phyloP scores from a whole-genome alignment of 1,139 yeast genomes.

The Candida neerlandica region DNA sequence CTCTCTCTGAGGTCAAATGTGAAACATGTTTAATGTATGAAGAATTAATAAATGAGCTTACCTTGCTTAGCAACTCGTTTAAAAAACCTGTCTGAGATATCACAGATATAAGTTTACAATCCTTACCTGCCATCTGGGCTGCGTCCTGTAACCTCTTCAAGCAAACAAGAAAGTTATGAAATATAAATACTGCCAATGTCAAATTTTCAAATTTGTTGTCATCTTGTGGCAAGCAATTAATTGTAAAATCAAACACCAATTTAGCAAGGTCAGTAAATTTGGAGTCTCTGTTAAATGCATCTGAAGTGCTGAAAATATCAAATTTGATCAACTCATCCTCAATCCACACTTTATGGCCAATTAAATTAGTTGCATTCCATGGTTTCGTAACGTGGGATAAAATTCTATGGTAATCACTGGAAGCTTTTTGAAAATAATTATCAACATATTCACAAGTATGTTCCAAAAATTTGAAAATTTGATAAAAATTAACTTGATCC shows the following conservation, averaged over 20 bases:
- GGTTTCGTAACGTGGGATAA: constrained; percentile 23
- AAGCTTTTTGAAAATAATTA: constrained; percentile 24
- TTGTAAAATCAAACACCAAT: constrained; percentile 15
- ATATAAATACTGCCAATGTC: constrained; percentile 17
- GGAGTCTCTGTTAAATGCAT: not conserved
- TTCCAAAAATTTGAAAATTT: constrained; percentile 36
- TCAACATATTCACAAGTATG: constrained; percentile 34
- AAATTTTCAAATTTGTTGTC: constrained; percentile 11
- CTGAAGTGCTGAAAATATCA: constrained; percentile 1
- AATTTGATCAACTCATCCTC: constrained; percentile 21
- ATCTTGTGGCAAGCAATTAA: constrained; percentile 7
- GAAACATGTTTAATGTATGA: constrained; percentile 10
- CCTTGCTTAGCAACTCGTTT: constrained; percentile 3
- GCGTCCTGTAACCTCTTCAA: constrained; percentile 19
- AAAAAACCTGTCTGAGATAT: constrained; percentile 8
- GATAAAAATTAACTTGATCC: constrained; percentile 27
- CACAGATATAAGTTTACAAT: constrained; percentile 10
- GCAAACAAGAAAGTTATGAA: constrained; percentile 27
- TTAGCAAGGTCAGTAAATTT: constrained; percentile 5
- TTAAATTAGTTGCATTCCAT: constrained; percentile 32
- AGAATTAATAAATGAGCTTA: constrained; percentile 9
- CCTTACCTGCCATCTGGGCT: constrained; percentile 9
- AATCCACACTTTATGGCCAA: constrained; percentile 37
- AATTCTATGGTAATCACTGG: constrained; percentile 23
- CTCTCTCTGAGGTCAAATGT: constrained; percentile 6